Evolutionary conservation across 2,329 filamentous ascomycete species (phyloP).

Genomic region (Parafenestella ontariensis): DNA sequence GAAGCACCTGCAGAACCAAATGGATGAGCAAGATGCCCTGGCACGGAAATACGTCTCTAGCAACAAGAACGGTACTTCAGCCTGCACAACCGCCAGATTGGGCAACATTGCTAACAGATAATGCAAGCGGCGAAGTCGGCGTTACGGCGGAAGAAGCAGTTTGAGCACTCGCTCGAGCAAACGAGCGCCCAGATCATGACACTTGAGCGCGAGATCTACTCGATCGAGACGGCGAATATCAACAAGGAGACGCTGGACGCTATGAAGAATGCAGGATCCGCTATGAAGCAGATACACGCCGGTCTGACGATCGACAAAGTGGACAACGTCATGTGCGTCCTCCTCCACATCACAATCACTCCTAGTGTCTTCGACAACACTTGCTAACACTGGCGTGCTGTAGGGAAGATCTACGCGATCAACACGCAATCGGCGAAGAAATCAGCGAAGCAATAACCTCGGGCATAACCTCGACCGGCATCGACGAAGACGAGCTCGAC

Average conservation of each 20-base stretch:
- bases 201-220: slow-evolving; percentile 92
- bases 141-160: slow-evolving; percentile 90
- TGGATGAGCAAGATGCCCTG: slow-evolving; percentile 87
- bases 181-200: slow-evolving; percentile 89
- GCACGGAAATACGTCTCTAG: slow-evolving; percentile 86
- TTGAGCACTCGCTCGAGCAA: slow-evolving; percentile 90
- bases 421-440: slow-evolving; percentile 91
- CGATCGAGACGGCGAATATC: slow-evolving; percentile 97
- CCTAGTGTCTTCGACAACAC: background rate
- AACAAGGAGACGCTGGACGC: slow-evolving; percentile 95
- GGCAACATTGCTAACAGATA: slow-evolving; percentile 6
- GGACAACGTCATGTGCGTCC: slow-evolving; percentile 88
- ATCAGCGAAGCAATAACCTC: slow-evolving; percentile 84
- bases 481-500: slow-evolving; percentile 88
- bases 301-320: slow-evolving; percentile 93
- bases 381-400: slow-evolving; percentile 5
- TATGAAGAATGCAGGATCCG: slow-evolving; percentile 88
- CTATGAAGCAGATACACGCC: slow-evolving; percentile 93
- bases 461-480: slow-evolving; percentile 69
- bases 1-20: slow-evolving; percentile 87
- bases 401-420: slow-evolving; percentile 89
- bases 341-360: background rate
- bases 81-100: slow-evolving; percentile 39
- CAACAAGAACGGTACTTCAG: slow-evolving; percentile 83
- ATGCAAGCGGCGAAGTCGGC: slow-evolving; percentile 83